These are phyloP conservation scores for Glonium stellatum DNA, from an alignment of 495 filamentous ascomycete genomes.

Conservation along the genomic window DNA sequence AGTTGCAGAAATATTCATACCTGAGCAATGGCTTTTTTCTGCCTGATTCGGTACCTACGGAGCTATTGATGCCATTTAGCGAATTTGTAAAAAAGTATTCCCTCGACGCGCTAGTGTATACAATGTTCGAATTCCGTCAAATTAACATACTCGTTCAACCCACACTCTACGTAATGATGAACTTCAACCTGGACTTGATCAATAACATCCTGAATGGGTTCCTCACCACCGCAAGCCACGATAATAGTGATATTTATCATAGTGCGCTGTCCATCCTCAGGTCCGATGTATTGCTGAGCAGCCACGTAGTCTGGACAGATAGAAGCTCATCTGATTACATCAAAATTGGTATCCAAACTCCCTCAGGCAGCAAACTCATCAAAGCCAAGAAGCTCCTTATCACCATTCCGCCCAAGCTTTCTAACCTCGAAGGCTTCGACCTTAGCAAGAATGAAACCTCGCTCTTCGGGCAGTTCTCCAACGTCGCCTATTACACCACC, in stretches of 20 bases:
- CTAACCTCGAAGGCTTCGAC: slow-evolving; percentile 36
- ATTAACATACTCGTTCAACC: slow-evolving; percentile 38
- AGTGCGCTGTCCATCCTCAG: slow-evolving; percentile 37
- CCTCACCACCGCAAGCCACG: slow-evolving; percentile 32
- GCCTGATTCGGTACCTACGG: slow-evolving; percentile 40
- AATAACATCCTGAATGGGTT: slow-evolving; percentile 23
- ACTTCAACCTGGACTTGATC: slow-evolving; percentile 21
- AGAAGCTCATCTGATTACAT: slow-evolving; percentile 10
- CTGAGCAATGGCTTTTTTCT: slow-evolving; percentile 39
- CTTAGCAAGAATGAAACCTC: slow-evolving; percentile 33
- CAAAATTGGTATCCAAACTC: slow-evolving; percentile 34
- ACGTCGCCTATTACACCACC: slow-evolving; percentile 41
- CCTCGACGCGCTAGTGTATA: slow-evolving; percentile 30
- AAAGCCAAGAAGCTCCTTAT: slow-evolving; percentile 43
- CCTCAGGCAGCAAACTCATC: slow-evolving; percentile 36
- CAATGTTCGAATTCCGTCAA: slow-evolving; percentile 33
- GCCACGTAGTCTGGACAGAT: neutral
- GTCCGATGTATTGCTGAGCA: slow-evolving; percentile 21
- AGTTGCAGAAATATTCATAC: slow-evolving; percentile 39
- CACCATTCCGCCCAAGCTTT: slow-evolving; percentile 38
- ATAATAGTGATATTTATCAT: slow-evolving; percentile 39
- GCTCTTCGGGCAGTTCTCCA: slow-evolving; percentile 39
- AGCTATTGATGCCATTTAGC: slow-evolving; percentile 39
- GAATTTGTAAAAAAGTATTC: slow-evolving; percentile 41
- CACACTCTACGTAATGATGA: slow-evolving; percentile 30